Evolutionary conservation across 1,139 yeast species (phyloP), one percentile per base, ranked within the genome.

Genomic region (Kodamaea arcana): DNA sequence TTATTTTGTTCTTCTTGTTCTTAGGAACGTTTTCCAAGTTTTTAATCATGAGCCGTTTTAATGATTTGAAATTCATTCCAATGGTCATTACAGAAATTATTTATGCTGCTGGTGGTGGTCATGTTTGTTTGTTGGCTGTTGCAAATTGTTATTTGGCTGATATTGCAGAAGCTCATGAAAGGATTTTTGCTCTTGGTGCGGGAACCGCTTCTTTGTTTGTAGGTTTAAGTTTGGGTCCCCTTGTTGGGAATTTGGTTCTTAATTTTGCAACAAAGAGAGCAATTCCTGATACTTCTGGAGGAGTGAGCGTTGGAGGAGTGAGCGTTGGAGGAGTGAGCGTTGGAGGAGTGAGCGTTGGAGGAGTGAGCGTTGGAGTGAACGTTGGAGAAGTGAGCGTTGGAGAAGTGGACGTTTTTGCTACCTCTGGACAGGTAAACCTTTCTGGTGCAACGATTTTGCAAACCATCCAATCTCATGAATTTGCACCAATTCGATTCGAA

Each of bases 211-310:
- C 75, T 16, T 50, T 82, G 39, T 81, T 72, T 47, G 62, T 70
- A 4, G 90, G 90, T 0, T 52, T 79, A 42, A 80, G 83, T 1
- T 18, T 72, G 12, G 92, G 92, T 1, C 94, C 94, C 0, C 39
- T 78, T 24, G 36, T 71, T 2, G 84, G 85, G 1, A 76, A 80
- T 35, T 37, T 64, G 18, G 32, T 40, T 13, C 35, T 30, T 20
- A 24, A 34, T 9, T 24, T 16, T 15, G 32, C 39, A 7, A 17
- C 34, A 1, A 34, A 33, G 9, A n/a, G 18, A 5, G 28, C 14
- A 15, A 14, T n/a, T 14, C 12, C 13, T 13, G 20, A 18, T 17
- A 7, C 17, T 8, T 10, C n/a, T 16, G 16, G 13, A 5, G 9
- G 8, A 20, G 5, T 15, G 11, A 11, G 14, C 25, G n/a, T n/a